Evolutionary conservation across 768 basidiomycete species (phyloP).

Genomic region (Dacryopinax spathularia): DNA sequence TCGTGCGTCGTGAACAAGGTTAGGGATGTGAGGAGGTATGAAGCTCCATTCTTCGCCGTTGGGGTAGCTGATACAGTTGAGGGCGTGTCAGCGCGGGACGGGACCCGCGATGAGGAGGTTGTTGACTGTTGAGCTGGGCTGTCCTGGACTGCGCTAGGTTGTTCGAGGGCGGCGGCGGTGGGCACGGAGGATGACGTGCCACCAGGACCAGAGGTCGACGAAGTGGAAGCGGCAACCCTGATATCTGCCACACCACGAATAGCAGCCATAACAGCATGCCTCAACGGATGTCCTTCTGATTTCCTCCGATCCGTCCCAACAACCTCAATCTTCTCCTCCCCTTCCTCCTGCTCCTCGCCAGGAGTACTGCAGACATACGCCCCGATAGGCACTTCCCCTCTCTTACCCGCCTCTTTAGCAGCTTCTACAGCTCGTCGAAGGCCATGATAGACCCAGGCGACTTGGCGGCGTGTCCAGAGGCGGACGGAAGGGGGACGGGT

Average conservation of each 20-base stretch:
- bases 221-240: constrained; percentile 22
- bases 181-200: too few species aligned
- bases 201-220: neutral
- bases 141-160: neutral
- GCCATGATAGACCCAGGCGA: constrained; percentile 42
- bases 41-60: constrained; percentile 47
- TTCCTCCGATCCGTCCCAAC: constrained; percentile 44
- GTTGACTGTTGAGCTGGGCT: constrained; percentile 3
- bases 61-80: constrained; percentile 5
- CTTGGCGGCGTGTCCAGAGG: constrained; percentile 49
- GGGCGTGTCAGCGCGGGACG: neutral
- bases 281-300: constrained; percentile 58
- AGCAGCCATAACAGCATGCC: constrained; percentile 70
- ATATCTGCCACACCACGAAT: constrained; percentile 52
- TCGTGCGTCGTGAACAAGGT: constrained; percentile 88
- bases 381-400: constrained; percentile 53
- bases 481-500: constrained; percentile 43
- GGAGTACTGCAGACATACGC: constrained; percentile 48
- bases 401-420: constrained; percentile 2
- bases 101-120: neutral
- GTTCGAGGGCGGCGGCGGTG: too few species aligned
- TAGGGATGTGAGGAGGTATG: constrained; percentile 77
- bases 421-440: neutral
- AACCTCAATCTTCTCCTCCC: too few species aligned
- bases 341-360: constrained; percentile 29